These are phyloP conservation scores for Flaveria sonorensis DNA, from an alignment of 129 eudicot species.

Conservation along the genomic window DNA sequence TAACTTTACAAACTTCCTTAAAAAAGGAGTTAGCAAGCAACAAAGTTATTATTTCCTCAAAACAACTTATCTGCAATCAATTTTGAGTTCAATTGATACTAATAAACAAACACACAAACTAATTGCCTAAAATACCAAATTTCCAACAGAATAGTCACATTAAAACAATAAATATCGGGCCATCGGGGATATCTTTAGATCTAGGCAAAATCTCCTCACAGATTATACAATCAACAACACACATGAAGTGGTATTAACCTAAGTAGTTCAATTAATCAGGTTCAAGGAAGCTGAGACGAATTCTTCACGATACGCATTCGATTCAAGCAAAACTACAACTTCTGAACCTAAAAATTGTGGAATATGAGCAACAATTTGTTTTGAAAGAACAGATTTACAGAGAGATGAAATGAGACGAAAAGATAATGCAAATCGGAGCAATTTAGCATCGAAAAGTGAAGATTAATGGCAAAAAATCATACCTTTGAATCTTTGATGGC, in stretches of 20 bases:
- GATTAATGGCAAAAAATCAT: background rate
- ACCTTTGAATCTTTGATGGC: constrained; percentile 8
- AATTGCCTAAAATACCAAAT: background rate
- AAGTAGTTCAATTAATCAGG: background rate
- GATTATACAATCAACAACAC: constrained; percentile 22
- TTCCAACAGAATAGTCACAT: background rate
- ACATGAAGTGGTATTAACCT: constrained; percentile 4
- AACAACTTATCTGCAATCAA: constrained; percentile 7
- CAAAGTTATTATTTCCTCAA: background rate
- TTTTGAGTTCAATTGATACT: background rate
- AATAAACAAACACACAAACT: background rate
- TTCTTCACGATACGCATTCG: constrained; percentile 10
- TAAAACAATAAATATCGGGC: no score
- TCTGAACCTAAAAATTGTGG: constrained; percentile 3
- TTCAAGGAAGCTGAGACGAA: background rate
- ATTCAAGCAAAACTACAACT: background rate
- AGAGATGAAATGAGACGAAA: constrained; percentile 8
- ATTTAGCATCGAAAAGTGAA: background rate
- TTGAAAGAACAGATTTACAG: background rate
- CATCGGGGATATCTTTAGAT: no score
- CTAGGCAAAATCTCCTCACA: background rate
- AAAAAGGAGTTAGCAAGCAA: background rate
- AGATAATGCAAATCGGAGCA: background rate
- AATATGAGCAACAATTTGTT: constrained; percentile 2
- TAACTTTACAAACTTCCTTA: background rate